Evolutionary conservation across 1,284 basidiomycete genomes (phyloP), one percentile per base, ranked within the genome.

Genomic region (Ceratobasidium theobromae): DNA sequence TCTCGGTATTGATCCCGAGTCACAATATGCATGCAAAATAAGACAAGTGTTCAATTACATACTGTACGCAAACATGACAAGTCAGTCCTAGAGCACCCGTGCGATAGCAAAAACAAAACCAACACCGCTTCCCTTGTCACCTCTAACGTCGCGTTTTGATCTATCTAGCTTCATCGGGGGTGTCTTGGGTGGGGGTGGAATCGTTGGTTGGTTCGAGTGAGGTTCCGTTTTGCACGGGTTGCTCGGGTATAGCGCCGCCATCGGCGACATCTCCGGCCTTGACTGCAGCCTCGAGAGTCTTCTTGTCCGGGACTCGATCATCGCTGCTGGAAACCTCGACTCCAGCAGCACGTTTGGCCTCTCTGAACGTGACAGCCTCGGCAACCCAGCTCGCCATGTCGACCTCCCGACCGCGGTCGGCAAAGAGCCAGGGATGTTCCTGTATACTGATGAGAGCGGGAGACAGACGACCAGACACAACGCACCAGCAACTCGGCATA

Each of bases 301-400:
- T 30, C 28, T 30, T 25, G 32, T 60, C 55, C 21, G 55, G 43
- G 14, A 60, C 55, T 3, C 6, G 23, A 33, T 48, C 55, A 4
- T 60, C 55, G 43, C 43, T 48, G 35, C 55, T 60, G 9, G 55
- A 60, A 3, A 60, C 55, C n/a, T 60, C 32, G n/a, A 30, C n/a
- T 21, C 55, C 54, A 8, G 35, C 57, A 43, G 60, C 43, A 33
- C 69, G 51, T n/a, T 64, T 46, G 27, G 53, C 49, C 27, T 78
- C 75, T 53, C 80, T 74, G 71, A 77, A 77, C 32, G 81, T 80
- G 25, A 93, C 75, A 1, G 90, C 89, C 9, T 75, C 76, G 14
- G 77, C 78, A 9, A 95, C 90, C 94, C 94, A 97, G 4, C 79
- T 83, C 18, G 80, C 80, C 91, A 95, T 93, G 74, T 95, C 88